Conservation (phyloP, 2,329 filamentous ascomycete species). For the Xylariaceae sp. region DNA sequence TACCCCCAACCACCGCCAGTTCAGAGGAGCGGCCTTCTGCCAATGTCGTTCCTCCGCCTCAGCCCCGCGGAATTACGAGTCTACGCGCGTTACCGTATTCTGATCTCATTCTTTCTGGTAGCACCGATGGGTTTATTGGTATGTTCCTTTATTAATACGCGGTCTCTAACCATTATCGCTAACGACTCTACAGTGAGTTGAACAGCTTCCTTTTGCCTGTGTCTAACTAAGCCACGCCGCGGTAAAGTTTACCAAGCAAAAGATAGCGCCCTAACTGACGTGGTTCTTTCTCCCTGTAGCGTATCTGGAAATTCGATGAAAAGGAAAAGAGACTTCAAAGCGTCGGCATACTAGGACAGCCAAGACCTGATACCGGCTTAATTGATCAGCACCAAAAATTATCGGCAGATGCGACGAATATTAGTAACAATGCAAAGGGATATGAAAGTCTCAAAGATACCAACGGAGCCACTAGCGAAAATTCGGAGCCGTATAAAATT, state of each 20-base stretch:
- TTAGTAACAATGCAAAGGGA: conserved; percentile 22
- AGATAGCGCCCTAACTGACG: not conserved
- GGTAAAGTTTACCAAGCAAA: not conserved
- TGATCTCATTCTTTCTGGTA: conserved; percentile 84
- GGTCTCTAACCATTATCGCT: not conserved
- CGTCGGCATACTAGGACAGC: conserved; percentile 60
- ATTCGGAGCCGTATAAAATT: conserved; percentile 36
- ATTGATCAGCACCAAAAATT: conserved; percentile 25
- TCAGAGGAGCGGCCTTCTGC: conserved; percentile 64
- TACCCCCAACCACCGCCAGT: conserved; percentile 64
- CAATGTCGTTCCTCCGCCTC: conserved; percentile 55
- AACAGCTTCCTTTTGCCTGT: not conserved
- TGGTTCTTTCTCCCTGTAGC: conserved; percentile 23
- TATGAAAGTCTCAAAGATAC: conserved; percentile 23
- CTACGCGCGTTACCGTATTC: conserved; percentile 82
- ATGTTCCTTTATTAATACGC: not conserved
- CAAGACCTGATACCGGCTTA: conserved; percentile 12
- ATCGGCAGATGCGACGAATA: conserved; percentile 24
- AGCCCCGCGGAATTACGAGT: conserved; percentile 87
- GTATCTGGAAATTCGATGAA: conserved; percentile 78
- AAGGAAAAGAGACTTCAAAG: conserved; percentile 77
- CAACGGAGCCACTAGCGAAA: conserved; percentile 16
- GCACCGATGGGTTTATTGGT: conserved; percentile 81
- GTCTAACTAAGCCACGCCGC: not conserved
- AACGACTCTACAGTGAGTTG: conserved; percentile 14